Evolutionary conservation across 1,284 basidiomycete species (phyloP), one percentile per base, ranked within the genome.

Genomic region (Ustilago hordei): DNA sequence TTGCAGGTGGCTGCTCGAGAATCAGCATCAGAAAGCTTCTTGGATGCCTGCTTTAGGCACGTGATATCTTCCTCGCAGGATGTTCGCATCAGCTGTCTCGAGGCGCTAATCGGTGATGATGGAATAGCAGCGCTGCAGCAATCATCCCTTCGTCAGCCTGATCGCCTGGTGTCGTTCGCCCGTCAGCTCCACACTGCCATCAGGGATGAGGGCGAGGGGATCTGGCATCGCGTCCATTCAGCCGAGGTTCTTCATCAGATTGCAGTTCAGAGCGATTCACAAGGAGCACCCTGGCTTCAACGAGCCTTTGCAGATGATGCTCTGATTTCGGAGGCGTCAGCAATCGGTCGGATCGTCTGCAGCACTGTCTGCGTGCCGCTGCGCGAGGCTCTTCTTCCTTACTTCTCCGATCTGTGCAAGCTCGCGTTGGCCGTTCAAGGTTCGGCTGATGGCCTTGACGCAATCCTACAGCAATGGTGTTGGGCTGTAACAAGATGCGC

Each of bases 321-420:
- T 34, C 28, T 66, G 17, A 13, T 62, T 4, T 15, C 39, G 2
- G 66, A 74, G 38, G 52, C 60, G 15, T 45, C 43, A 2, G 58
- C 55, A 17, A 56, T 77, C 54, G 69, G 60, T 12, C 45, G 35
- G 4, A 34, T 70, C 2, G 65, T 73, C 35, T 43, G 45, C 38
- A 57, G 53, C 34, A 80, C 76, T 7, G 59, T 65, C 11, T 69
- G 66, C 39, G 67, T 72, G 17, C 69, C 73, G 1, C 45, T 83
- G 32, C 67, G 78, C 36, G 78, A 83, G 54, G 80, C 78, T 23
- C 68, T 83, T 5, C 57, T 81, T 8, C 81, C 81, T 1, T 78
- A 78, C 56, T 60, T 78, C 6, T 66, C 71, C 3, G 57, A 67
- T 39, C 61, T 78, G 5, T 78, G 75, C 66, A 67, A 67, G 56